Evolutionary conservation across 2,329 filamentous ascomycete genomes (phyloP).

Genomic region (Chaetothyriales sp.): DNA sequence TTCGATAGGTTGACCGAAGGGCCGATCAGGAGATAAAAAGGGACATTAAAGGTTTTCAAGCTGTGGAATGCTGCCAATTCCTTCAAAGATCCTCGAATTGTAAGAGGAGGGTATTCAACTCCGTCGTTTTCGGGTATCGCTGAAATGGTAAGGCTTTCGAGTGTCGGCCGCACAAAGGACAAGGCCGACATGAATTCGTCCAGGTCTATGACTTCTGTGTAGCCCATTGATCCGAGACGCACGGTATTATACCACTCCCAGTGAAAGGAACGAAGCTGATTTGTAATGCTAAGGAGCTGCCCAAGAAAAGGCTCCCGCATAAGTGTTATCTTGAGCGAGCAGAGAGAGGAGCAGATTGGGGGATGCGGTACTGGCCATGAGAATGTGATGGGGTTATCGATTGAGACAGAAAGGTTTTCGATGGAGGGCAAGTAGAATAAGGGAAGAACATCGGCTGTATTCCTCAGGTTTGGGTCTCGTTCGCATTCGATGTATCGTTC

Average conservation of each 20-base stretch:
- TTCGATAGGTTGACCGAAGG: background rate
- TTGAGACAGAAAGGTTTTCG: background rate
- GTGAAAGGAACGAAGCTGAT: background rate
- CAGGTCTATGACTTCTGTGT: background rate
- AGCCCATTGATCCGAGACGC: background rate
- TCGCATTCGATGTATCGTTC: background rate
- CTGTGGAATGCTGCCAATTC: background rate
- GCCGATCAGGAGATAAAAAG: background rate
- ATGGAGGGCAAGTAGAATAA: background rate
- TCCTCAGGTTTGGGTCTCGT: background rate
- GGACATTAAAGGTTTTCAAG: background rate
- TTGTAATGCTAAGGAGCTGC: background rate
- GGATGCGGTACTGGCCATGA: background rate
- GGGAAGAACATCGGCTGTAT: background rate
- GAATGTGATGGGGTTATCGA: background rate
- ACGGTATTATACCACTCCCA: background rate
- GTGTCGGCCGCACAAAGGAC: background rate
- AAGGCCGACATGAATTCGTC: background rate
- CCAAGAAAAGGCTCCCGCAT: background rate
- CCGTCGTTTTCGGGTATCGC: background rate
- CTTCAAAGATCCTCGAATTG: background rate
- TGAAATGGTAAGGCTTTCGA: background rate
- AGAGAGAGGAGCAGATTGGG: background rate
- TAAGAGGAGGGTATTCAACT: background rate
- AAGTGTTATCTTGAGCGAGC: background rate